Evolutionary conservation across 192 early-diverging fungal species (phyloP), one percentile per base, ranked within the genome.

Genomic region (Podila epicladia): DNA sequence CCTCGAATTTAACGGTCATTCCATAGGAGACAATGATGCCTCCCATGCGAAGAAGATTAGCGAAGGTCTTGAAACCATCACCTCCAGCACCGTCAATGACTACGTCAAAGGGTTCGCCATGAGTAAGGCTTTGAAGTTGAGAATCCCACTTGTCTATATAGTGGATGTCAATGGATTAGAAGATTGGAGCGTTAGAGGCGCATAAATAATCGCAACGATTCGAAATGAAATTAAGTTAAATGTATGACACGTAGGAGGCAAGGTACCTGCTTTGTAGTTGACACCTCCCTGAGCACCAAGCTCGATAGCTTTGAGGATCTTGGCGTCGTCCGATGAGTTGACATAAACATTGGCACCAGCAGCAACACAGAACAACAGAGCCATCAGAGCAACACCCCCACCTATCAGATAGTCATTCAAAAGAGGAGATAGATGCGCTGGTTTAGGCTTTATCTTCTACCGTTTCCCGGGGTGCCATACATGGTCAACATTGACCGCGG

Each of bases 31-130:
- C 82, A 55, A 94, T 84, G 37, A 83, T 88, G n/a, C 90, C 90
- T 31, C 89, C 89, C 11, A 64, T 41, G 24, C 75, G 57, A 69
- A 89, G 75, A 32, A 91, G 69, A 15, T 74, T 71, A 5, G 75
- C 58, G 74, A 87, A 90, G 11, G 74, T 31, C 9, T 38, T 69
- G 53, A 82, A 53, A 15, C 85, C 82, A 22, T 84, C 77, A 33
- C 91, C 92, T 37, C 91, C 87, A 32, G 91, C 90, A 26, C 93
- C 90, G 68, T 94, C 93, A 64, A 94, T 87, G 7, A 94, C 75
- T 20, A 85, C 78, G 53, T 89, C 82, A 49, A 93, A 80, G 15
- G 19, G 63, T 12, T 71, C 72, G 2, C 70, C 73, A 12, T 60
- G 66, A 12, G 84, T 49, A n/a, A 87, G 63, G 3, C 71, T 65